phyloP scores from a whole-genome alignment of 345 rosid genomes.

The Eucalyptus urophylla region DNA sequence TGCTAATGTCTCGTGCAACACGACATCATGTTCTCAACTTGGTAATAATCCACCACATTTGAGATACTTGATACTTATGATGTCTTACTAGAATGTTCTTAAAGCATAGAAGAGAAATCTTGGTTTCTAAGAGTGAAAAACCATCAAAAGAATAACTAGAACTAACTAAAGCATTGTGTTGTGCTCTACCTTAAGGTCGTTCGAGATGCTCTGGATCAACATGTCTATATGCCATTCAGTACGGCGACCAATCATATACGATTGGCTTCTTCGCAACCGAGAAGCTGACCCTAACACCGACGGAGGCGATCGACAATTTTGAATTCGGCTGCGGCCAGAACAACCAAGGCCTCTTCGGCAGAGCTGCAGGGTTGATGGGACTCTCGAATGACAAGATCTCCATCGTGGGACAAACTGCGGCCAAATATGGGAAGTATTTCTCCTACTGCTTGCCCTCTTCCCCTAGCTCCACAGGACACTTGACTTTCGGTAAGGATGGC shows the following conservation, averaged over 20 bases:
- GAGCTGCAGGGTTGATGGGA: neutral
- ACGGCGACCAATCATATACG: neutral
- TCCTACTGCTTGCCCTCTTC: conserved; percentile 14
- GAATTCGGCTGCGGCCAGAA: conserved; percentile 11
- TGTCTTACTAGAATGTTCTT: neutral
- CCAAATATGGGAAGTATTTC: conserved; percentile 1
- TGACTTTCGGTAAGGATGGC: neutral
- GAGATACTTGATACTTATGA: neutral
- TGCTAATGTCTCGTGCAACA: neutral
- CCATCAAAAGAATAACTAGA: neutral
- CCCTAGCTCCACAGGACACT: conserved; percentile 1
- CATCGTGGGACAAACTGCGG: neutral
- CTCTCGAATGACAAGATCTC: neutral
- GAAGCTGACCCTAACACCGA: neutral
- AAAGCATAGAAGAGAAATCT: neutral
- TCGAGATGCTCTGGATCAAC: neutral
- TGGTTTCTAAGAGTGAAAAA: neutral
- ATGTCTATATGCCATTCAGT: neutral
- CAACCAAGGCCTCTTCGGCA: neutral
- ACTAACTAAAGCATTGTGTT: neutral
- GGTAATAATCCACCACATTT: neutral
- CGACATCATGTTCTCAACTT: neutral
- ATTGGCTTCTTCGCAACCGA: neutral
- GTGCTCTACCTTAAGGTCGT: neutral
- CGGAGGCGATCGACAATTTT: neutral